A percentile compares a stretch with the other conserved stretches of the same genome.
phyloP scores from a whole-genome alignment of 768 basidiomycete species.

The Cystofilobasidium macerans region DNA sequence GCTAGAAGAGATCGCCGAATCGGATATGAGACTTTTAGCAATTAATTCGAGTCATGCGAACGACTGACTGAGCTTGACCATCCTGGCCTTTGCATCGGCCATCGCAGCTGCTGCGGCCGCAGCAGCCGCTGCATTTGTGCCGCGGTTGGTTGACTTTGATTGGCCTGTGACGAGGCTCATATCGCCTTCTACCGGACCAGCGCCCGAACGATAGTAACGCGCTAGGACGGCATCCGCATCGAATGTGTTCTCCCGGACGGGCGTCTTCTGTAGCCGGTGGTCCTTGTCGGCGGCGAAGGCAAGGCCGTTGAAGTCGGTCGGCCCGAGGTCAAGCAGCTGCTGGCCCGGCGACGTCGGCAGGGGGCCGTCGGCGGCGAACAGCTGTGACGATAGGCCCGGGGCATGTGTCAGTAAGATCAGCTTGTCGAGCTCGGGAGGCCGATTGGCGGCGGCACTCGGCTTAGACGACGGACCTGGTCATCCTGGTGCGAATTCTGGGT shows the following conservation, averaged over 20 bases:
- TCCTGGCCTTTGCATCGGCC: not conserved
- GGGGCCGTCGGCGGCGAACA: not conserved
- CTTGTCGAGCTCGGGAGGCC: not conserved
- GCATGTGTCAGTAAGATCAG: not conserved
- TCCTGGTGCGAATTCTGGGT: not conserved
- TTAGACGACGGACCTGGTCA: not conserved
- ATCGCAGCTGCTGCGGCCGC: too few species aligned
- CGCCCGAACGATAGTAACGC: not conserved
- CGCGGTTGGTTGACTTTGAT: not conserved
- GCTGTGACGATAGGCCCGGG: not conserved
- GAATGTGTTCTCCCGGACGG: not conserved
- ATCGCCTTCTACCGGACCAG: not conserved
- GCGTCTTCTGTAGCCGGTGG: not conserved
- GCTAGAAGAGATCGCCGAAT: not conserved
- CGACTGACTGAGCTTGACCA: not conserved
- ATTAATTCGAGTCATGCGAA: not conserved
- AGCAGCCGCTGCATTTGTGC: too few species aligned
- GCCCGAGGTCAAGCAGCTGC: not conserved
- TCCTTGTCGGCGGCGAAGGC: not conserved
- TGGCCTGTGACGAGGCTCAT: not conserved
- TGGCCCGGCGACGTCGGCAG: not conserved
- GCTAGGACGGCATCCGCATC: not conserved
- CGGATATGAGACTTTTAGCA: not conserved
- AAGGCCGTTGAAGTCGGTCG: not conserved
- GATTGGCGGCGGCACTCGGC: not conserved